Conservation (phyloP, 2,329 filamentous ascomycete genomes). For the Neopestalotiopsis clavispora region DNA sequence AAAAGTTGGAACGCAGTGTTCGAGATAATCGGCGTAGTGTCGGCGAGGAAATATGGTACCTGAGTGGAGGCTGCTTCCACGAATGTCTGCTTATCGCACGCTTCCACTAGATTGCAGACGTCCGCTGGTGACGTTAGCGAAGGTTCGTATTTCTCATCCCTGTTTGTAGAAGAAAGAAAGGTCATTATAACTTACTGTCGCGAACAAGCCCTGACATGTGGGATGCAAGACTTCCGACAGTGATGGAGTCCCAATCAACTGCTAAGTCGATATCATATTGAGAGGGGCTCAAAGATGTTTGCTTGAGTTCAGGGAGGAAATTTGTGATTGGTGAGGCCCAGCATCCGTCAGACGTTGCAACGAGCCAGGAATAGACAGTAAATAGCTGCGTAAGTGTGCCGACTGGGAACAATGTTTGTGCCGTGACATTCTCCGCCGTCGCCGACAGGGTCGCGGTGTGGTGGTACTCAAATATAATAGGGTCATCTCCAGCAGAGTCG, state of each 20-base stretch:
- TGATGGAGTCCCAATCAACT: conserved; percentile 28
- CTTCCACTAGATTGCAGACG: neutral
- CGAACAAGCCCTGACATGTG: conserved; percentile 31
- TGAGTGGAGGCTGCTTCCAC: conserved; percentile 18
- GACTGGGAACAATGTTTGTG: conserved; percentile 31
- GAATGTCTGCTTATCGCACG: conserved; percentile 19
- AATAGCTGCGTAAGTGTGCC: conserved; percentile 38
- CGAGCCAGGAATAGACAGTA: conserved; percentile 39
- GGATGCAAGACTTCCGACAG: conserved; percentile 27
- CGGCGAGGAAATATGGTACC: conserved; percentile 26
- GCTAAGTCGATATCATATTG: conserved; percentile 5
- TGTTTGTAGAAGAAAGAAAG: conserved; percentile 16
- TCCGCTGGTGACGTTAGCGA: conserved; percentile 7
- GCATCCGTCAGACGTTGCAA: conserved; percentile 29
- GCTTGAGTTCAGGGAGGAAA: conserved; percentile 29
- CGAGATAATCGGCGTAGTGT: conserved; percentile 31
- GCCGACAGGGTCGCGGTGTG: conserved; percentile 24
- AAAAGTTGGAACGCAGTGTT: conserved; percentile 32
- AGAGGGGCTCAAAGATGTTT: neutral
- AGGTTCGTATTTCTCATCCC: conserved; percentile 19
- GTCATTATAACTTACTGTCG: conserved; percentile 21
- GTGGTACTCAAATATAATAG: conserved; percentile 30
- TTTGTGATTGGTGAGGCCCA: conserved; percentile 35
- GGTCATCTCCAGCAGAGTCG: conserved; percentile 14
- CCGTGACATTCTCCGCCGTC: conserved; percentile 22